Conservation (phyloP, 108 stramenopile genomes). For the Nitzschia inconspicua region DNA sequence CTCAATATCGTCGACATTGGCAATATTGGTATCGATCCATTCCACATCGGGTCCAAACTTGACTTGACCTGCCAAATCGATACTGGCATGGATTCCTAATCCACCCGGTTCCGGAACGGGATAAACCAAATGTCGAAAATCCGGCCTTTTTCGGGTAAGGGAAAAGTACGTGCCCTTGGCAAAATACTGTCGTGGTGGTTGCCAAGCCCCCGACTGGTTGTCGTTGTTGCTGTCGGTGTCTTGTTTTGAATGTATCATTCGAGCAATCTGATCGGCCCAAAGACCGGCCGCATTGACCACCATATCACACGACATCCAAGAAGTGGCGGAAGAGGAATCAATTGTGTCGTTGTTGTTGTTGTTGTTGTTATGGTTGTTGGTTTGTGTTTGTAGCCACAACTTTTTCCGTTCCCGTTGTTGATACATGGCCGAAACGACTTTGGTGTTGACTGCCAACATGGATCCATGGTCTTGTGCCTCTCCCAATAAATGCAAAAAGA, state of each 20-base stretch:
- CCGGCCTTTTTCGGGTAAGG: slow-evolving; percentile 53
- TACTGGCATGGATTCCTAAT: slow-evolving; percentile 83
- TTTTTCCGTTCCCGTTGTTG: neutral
- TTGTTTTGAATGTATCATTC: slow-evolving; percentile 22
- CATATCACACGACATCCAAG: slow-evolving; percentile 53
- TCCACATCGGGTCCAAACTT: slow-evolving; percentile 87
- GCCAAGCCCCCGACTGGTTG: slow-evolving; percentile 18
- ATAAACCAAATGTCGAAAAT: slow-evolving; percentile 78
- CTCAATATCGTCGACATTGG: slow-evolving; percentile 50
- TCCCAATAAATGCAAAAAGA: slow-evolving; percentile 56
- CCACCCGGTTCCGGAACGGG: slow-evolving; percentile 83
- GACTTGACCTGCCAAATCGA: slow-evolving; percentile 59
- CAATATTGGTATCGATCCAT: slow-evolving; percentile 49
- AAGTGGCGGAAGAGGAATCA: slow-evolving; percentile 27
- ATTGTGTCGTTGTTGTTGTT: neutral
- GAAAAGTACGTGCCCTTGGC: slow-evolving; percentile 84
- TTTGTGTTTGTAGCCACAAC: slow-evolving; percentile 1
- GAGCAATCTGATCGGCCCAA: slow-evolving; percentile 51
- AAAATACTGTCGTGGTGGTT: slow-evolving; percentile 66
- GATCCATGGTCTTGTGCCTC: slow-evolving; percentile 73
- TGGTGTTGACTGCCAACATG: slow-evolving; percentile 46
- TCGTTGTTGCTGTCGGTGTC: no score
- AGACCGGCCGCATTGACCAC: slow-evolving; percentile 74
- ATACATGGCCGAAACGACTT: slow-evolving; percentile 43
- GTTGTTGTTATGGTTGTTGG: no score